These are phyloP conservation scores for Paecilomyces niveus DNA, from an alignment of 2,329 filamentous ascomycete genomes.

Conservation along the genomic window DNA sequence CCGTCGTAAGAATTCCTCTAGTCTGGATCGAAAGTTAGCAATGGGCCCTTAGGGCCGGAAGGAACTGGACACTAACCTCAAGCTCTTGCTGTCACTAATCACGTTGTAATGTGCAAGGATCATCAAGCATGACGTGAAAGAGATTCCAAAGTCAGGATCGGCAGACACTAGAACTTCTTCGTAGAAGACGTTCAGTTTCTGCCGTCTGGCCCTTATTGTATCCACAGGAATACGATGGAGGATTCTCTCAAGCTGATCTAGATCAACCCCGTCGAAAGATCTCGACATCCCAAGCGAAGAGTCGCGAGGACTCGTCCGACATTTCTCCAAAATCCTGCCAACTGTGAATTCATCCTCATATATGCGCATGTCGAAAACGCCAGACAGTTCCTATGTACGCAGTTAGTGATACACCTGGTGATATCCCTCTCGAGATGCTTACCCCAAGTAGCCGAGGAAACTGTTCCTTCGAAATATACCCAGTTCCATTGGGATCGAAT, in stretches of 20 bases:
- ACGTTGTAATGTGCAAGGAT: conserved; percentile 97
- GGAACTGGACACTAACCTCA: conserved; percentile 52
- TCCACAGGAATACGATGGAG: conserved; percentile 65
- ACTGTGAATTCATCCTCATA: conserved; percentile 89
- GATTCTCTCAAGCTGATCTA: conserved; percentile 67
- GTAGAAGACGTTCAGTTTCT: conserved; percentile 88
- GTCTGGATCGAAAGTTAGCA: conserved; percentile 42
- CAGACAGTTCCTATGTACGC: conserved; percentile 63
- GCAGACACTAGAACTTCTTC: conserved; percentile 93
- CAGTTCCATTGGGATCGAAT: conserved; percentile 83
- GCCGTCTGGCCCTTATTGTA: conserved; percentile 66
- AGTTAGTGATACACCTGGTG: conserved; percentile 9
- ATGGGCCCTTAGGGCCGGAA: conserved; percentile 3
- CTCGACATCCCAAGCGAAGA: conserved; percentile 32
- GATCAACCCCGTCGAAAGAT: conserved; percentile 54
- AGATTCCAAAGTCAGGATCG: conserved; percentile 81
- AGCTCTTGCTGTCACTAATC: conserved; percentile 93
- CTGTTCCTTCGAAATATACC: conserved; percentile 81
- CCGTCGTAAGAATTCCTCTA: conserved; percentile 90
- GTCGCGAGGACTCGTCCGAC: conserved; percentile 52
- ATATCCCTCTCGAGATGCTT: conserved; percentile 22
- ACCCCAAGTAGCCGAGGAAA: conserved; percentile 83
- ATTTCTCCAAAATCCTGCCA: conserved; percentile 76
- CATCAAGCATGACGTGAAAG: conserved; percentile 88
- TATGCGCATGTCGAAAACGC: conserved; percentile 94